Base-by-base conservation (phyloP, 345 rosid species). In the Sisymbrium irio region DNA sequence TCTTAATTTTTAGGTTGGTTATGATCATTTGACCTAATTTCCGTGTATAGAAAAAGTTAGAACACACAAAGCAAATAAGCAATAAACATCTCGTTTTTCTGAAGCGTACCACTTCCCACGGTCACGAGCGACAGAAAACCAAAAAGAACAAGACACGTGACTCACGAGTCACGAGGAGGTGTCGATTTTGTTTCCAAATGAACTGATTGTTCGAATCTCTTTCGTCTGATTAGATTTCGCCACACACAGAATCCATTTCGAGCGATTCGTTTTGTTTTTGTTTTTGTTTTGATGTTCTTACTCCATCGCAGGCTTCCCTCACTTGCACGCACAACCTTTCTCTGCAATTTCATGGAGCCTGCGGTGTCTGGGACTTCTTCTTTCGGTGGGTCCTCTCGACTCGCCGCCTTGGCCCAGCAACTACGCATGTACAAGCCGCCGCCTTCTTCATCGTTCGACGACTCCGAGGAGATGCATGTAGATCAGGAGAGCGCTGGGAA, bases 341-440 rank as follows among this genome's bases (percentile, higher is more conserved):
- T 74, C 44, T 19, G 9, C 60, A 65, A 45, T 35, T 13, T 67
- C 56, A 88, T 86, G 96, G 89, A 82, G 41, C 76, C 84, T 54
- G 30, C 83, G 72, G 18, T 39, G 27, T 28, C 65, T 1, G 56
- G 67, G n/a, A 57, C 62, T 7, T 69, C 76, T 3, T 69, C 76
- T 40, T 18, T 56, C 47, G 72, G 67, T 33, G 79, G 80, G 3
- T 79, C 87, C 22, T 71, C 75, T 49, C 81, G 83, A 32, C 87
- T 94, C 49, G 39, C 81, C 2, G 67, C 75, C 25, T 79, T 88
- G 58, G 84, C 97, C 27, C 89, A 85, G 45, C 98, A 88, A 56
- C 91, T 94, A 35, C 96, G 93, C 41, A 75, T 69, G 11, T 89
- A 88, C 93, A 85, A 78, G 75, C 89, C 92, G 7, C 91, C 90